Conservation (phyloP, 2,329 filamentous ascomycete species). For the Dendryphion nanum region DNA sequence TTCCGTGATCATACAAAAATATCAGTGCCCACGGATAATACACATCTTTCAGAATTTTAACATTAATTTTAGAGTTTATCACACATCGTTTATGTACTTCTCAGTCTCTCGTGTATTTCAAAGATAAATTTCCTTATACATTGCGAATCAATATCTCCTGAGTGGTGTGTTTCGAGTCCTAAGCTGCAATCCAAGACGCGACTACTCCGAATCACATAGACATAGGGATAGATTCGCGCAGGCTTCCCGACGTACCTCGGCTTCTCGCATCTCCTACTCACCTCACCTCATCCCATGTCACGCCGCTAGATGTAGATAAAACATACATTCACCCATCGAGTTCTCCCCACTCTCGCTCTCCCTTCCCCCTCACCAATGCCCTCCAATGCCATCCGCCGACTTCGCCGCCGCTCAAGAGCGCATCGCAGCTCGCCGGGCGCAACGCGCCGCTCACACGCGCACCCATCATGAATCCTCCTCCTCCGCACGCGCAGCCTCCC, state of each 20-base stretch:
- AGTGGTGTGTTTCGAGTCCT: too few species aligned
- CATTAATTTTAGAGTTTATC: too few species aligned
- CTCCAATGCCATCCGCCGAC: conserved; percentile 59
- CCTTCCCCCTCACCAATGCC: conserved; percentile 21
- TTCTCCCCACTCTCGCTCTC: conserved; percentile 1
- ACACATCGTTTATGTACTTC: too few species aligned
- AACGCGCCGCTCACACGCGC: conserved; percentile 66
- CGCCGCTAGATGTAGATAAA: conserved; percentile 11
- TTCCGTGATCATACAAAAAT: too few species aligned
- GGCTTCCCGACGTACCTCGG: conserved; percentile 30
- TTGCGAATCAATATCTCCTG: too few species aligned
- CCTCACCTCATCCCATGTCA: conserved; percentile 16
- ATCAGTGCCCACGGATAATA: too few species aligned
- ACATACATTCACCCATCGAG: neutral
- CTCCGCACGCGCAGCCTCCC: conserved; percentile 38
- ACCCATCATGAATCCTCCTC: conserved; percentile 52
- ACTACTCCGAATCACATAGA: too few species aligned
- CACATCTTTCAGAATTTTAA: too few species aligned
- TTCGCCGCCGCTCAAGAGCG: conserved; percentile 90
- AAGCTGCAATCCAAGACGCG: too few species aligned
- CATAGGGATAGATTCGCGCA: too few species aligned
- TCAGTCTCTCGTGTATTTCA: too few species aligned
- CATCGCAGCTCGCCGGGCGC: conserved; percentile 75
- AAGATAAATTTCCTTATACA: too few species aligned
- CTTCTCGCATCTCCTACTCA: conserved; percentile 5